A percentile compares a stretch with the other conserved stretches of the same genome.
These are phyloP conservation scores for Fusarium pilosicola DNA, from an alignment of 2,329 filamentous ascomycete species.

Conservation along the genomic window DNA sequence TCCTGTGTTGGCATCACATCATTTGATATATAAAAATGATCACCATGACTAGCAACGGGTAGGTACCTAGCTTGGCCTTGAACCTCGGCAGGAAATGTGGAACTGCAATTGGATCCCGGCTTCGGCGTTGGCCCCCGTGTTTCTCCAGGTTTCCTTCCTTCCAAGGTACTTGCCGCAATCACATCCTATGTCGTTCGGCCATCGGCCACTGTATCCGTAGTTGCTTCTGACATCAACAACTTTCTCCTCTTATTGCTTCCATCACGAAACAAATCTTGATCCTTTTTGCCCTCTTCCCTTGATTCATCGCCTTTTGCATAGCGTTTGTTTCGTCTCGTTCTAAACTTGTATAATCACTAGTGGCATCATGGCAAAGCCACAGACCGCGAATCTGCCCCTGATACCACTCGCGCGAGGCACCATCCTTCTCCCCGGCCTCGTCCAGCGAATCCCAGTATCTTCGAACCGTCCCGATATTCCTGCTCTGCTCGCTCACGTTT, in stretches of 20 bases:
- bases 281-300: not conserved
- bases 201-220: conserved; percentile 25
- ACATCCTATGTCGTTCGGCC: conserved; percentile 15
- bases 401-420: conserved; percentile 83
- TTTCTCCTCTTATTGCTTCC: conserved; percentile 13
- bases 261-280: not conserved
- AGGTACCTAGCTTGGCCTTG: not conserved
- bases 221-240: conserved; percentile 41
- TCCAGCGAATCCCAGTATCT: conserved; percentile 84
- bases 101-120: conserved; percentile 34
- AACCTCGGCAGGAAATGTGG: conserved; percentile 43
- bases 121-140: conserved; percentile 42
- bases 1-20: conserved; percentile 10
- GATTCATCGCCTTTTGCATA: conserved; percentile 10
- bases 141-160: conserved; percentile 43
- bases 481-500: conserved; percentile 85
- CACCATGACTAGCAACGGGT: conserved; percentile 2
- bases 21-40: conserved; percentile 7
- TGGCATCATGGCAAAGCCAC: conserved; percentile 52
- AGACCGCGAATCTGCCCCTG: conserved; percentile 71
- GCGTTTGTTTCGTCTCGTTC: conserved; percentile 7
- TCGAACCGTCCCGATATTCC: conserved; percentile 86
- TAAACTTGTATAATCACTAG: not conserved
- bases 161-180: conserved; percentile 10
- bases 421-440: conserved; percentile 86